A percentile compares a stretch with the other conserved stretches of the same genome.
phyloP scores from a whole-genome alignment of 2,329 filamentous ascomycete species.

The Talaromyces sp. region DNA sequence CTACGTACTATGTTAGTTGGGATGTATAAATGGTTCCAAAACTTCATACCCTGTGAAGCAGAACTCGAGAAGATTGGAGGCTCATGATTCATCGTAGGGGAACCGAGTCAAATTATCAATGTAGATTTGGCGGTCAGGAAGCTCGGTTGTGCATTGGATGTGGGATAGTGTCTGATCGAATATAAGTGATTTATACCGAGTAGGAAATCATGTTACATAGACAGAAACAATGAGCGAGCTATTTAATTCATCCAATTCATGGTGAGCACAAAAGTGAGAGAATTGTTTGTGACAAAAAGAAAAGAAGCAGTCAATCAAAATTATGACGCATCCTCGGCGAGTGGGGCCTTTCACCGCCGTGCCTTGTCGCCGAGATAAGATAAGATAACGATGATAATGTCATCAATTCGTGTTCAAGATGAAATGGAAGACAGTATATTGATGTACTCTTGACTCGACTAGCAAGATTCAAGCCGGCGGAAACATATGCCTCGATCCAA shows the following conservation, averaged over 20 bases:
- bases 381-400: neutral
- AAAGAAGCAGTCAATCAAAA: neutral
- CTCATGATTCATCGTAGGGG: constrained; percentile 18
- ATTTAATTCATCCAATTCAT: neutral
- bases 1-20: neutral
- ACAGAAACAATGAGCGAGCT: neutral
- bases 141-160: neutral
- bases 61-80: constrained; percentile 10
- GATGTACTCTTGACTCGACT: neutral
- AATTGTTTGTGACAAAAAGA: neutral
- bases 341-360: neutral
- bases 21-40: neutral
- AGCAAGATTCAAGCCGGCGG: neutral
- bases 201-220: neutral
- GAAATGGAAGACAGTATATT: neutral
- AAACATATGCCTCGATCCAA: constrained; percentile 25
- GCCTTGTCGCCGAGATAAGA: neutral
- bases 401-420: too few relatives aligned
- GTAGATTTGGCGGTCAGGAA: constrained; percentile 7
- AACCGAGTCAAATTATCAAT: neutral
- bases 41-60: constrained; percentile 6
- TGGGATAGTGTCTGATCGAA: neutral
- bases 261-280: neutral
- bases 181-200: neutral
- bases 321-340: constrained; percentile 12